These are phyloP conservation scores for Dendrobium huoshanense DNA, from an alignment of 106 monocot species.

Conservation along the genomic window DNA sequence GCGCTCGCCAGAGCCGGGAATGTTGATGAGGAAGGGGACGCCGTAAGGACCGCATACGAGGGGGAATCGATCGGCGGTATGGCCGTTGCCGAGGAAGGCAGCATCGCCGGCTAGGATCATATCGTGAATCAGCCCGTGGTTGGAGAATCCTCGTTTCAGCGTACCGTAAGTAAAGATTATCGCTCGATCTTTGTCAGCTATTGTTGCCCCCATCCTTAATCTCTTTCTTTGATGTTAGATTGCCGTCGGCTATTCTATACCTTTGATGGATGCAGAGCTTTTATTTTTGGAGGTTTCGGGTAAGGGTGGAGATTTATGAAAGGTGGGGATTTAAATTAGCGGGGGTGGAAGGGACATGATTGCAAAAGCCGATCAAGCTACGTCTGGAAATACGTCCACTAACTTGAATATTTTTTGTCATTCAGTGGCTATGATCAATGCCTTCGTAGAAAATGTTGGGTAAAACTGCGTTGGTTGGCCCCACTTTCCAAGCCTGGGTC, in stretches of 20 bases:
- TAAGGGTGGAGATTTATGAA: background rate
- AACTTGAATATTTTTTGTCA: no score
- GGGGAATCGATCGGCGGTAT: slow-evolving; percentile 35
- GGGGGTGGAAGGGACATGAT: background rate
- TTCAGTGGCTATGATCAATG: no score
- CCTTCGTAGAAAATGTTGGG: no score
- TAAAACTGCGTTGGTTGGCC: no score
- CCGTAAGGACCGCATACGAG: slow-evolving; percentile 90
- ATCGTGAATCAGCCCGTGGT: slow-evolving; percentile 61
- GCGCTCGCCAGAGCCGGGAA: slow-evolving; percentile 43
- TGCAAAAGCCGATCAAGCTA: background rate
- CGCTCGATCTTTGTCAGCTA: background rate
- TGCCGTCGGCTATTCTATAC: background rate
- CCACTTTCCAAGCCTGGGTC: no score
- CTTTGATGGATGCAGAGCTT: background rate
- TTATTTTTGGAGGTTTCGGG: background rate
- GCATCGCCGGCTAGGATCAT: slow-evolving; percentile 56
- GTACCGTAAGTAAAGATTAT: slow-evolving; percentile 89
- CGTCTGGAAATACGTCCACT: background rate
- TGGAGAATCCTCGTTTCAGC: slow-evolving; percentile 77
- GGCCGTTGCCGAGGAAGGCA: slow-evolving; percentile 37
- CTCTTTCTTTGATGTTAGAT: background rate
- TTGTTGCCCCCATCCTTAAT: background rate
- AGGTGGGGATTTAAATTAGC: background rate
- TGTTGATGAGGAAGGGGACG: slow-evolving; percentile 86